These are phyloP conservation scores for Phycomyces blakesleeanus DNA, from an alignment of 192 early-diverging fungal species.

Conservation along the genomic window DNA sequence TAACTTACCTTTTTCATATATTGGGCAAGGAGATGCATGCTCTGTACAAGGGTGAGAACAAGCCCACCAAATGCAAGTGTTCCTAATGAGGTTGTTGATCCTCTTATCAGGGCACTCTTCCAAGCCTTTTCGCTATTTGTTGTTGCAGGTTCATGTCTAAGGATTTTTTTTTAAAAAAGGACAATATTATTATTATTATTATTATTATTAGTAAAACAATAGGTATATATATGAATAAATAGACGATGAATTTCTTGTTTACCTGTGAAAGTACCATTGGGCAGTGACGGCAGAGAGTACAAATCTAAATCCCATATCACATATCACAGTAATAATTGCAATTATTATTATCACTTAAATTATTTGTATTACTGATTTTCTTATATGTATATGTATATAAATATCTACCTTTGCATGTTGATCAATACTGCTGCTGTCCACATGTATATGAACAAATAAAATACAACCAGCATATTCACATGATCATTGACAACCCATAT, in stretches of 20 bases:
- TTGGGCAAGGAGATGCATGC: conserved; percentile 40
- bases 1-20: conserved; percentile 49
- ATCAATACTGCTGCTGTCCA: conserved; percentile 71
- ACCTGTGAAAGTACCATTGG: conserved; percentile 78
- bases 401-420: conserved; percentile 59
- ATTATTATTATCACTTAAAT: background rate
- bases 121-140: conserved; percentile 34
- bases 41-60: conserved; percentile 56
- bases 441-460: conserved; percentile 67
- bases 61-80: conserved; percentile 61
- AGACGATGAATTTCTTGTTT: too few relatives aligned
- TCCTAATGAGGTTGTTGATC: conserved; percentile 60
- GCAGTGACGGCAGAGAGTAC: conserved; percentile 67
- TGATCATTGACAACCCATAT: conserved; percentile 51
- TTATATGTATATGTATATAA: background rate
- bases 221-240: too few relatives aligned
- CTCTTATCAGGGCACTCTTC: conserved; percentile 42
- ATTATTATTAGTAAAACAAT: too few relatives aligned
- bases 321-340: background rate
- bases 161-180: conserved; percentile 11
- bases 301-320: conserved; percentile 35
- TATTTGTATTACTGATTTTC: background rate
- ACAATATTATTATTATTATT: too few relatives aligned
- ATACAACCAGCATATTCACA: conserved; percentile 48
- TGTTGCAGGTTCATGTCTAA: conserved; percentile 10